Evolutionary conservation across 2,329 filamentous ascomycete species (phyloP), one percentile per base, ranked within the genome.

Genomic region (Diaporthe capsici): DNA sequence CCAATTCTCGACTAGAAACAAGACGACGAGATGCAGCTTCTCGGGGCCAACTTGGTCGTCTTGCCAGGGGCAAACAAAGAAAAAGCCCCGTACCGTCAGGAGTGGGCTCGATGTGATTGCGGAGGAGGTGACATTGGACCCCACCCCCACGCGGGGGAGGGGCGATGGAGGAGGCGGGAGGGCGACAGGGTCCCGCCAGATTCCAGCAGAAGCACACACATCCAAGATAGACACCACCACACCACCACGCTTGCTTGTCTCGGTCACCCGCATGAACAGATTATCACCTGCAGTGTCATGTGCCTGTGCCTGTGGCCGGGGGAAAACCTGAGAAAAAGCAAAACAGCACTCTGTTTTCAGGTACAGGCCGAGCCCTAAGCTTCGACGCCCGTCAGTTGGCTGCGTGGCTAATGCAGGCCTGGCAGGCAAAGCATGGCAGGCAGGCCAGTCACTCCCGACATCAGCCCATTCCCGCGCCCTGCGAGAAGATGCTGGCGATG

Each of bases 221-320:
- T 28, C 55, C 7, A 7, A 7, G 25, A 57, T 10, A 17, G 13
- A 34, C 42, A 31, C 61, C 42, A 31, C 61, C 44, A 68, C 63
- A 37, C 47, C 63, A 68, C 63, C 31, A 68, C 28, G 47, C 65
- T 42, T 70, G 65, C 65, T 70, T 70, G 65, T 70, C 65, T 55
- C 49, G 65, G 28, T 42, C 47, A 42, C 65, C 65, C 49, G 65
- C 65, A 70, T 70, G 65, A 70, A 55, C 65, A 70, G 49, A 34
- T 55, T 31, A 70, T 70, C 65, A 70, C 65, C 65, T 70, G 65
- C 65, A 70, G 65, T 39, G 51, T 70, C 65, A 70, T 70, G 65
- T 70, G 65, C 47, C 15, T 42, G 49, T 8, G 9, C 47, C 15
- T 42, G 49, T 8, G 9, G 65, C 34, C 37, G 22, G 8, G 12